Evolutionary conservation across 352 stramenopile genomes (phyloP).

Genomic region (Phytophthora crassamura): DNA sequence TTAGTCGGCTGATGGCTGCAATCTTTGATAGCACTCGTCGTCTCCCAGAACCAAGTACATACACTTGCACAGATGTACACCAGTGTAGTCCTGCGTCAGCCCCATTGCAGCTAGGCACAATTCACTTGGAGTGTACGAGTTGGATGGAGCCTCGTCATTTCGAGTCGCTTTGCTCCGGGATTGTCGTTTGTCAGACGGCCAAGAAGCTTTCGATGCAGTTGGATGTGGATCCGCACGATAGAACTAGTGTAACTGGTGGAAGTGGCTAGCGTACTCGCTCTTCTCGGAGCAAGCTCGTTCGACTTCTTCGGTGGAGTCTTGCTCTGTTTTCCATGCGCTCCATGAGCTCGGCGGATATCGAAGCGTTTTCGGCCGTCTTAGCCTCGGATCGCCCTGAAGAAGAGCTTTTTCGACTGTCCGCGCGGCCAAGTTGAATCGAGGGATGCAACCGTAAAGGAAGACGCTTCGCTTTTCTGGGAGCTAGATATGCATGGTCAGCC

Average conservation of each 20-base stretch:
- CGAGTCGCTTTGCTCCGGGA: conserved; percentile 19
- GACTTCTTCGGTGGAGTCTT: conserved; percentile 10
- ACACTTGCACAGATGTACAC: not conserved
- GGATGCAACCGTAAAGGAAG: conserved; percentile 4
- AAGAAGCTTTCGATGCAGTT: conserved; percentile 19
- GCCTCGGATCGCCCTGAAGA: conserved; percentile 17
- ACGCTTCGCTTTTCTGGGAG: conserved; percentile 7
- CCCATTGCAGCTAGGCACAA: conserved; percentile 3
- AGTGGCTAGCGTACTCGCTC: conserved; percentile 21
- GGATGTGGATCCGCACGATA: not conserved
- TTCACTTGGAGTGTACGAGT: conserved; percentile 4
- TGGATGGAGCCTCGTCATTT: not conserved
- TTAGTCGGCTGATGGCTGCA: conserved; percentile 9
- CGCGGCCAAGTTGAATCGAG: not conserved
- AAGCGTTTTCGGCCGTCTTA: conserved; percentile 4
- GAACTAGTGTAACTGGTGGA: conserved; percentile 9
- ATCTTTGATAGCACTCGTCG: conserved; percentile 11
- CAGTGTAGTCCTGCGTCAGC: not conserved
- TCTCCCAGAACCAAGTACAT: not conserved
- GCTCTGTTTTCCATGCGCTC: conserved; percentile 5
- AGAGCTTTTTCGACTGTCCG: conserved; percentile 3
- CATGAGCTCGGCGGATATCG: conserved; percentile 10
- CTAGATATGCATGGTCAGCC: conserved; percentile 3
- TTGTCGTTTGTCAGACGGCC: conserved; percentile 17
- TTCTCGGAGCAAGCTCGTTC: no score